A percentile compares a stretch with the other conserved stretches of the same genome.
Evolutionary conservation across 352 stramenopile species (phyloP).

Genomic region (Phytophthora citricola): DNA sequence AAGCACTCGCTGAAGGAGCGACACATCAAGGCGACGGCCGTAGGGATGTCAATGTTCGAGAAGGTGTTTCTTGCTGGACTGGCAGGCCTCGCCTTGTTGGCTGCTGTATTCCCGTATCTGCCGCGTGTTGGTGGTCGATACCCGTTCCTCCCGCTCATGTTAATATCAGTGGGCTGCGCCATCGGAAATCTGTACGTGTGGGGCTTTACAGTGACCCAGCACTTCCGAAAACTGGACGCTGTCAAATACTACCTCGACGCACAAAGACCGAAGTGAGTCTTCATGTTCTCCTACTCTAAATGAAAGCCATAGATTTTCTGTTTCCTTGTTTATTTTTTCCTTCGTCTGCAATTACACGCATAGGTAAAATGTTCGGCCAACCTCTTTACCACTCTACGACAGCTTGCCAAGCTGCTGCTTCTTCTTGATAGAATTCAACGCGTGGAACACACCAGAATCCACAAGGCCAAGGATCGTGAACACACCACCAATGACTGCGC

Average conservation of each 20-base stretch:
- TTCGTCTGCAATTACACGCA: slow-evolving; percentile 24
- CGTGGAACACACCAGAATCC: slow-evolving; percentile 81
- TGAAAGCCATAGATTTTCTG: slow-evolving; percentile 27
- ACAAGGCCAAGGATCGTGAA: slow-evolving; percentile 89
- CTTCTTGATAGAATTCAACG: slow-evolving; percentile 87
- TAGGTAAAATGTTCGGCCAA: slow-evolving; percentile 18
- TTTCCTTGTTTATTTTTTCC: slow-evolving; percentile 24
- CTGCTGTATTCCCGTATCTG: slow-evolving; percentile 62
- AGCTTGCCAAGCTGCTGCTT: slow-evolving; percentile 87
- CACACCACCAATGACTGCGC: slow-evolving; percentile 82
- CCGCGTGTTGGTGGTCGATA: slow-evolving; percentile 55
- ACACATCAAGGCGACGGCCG: slow-evolving; percentile 68
- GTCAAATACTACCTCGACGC: slow-evolving; percentile 76
- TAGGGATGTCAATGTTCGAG: slow-evolving; percentile 66
- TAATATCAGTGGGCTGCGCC: slow-evolving; percentile 76
- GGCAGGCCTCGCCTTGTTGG: slow-evolving; percentile 41
- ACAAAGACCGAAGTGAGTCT: slow-evolving; percentile 25
- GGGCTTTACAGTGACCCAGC: slow-evolving; percentile 62
- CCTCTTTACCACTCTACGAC: slow-evolving; percentile 33
- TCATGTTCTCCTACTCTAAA: slow-evolving; percentile 5
- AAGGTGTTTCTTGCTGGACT: slow-evolving; percentile 56
- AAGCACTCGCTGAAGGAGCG: slow-evolving; percentile 76
- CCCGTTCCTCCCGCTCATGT: slow-evolving; percentile 82
- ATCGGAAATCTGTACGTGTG: slow-evolving; percentile 85
- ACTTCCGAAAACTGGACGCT: slow-evolving; percentile 69